Conservation (phyloP, 1,284 basidiomycete genomes). For the Fomitopsis schrenkii region DNA sequence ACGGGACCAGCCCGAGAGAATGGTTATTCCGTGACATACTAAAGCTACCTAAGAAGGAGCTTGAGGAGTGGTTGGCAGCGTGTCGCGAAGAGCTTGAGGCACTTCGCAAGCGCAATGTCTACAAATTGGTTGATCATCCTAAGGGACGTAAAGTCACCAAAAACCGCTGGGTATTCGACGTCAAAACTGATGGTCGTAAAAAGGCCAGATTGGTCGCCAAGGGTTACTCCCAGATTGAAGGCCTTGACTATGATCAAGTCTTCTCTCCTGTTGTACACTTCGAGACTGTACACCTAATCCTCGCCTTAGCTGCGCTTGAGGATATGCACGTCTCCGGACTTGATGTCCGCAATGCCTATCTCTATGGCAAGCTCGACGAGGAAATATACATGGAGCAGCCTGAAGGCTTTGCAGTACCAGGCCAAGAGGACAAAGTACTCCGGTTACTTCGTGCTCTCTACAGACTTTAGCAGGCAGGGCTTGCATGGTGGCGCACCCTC, state of each 20-base stretch:
- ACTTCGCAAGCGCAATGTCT: constrained; percentile 11
- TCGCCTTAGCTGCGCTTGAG: too few species aligned
- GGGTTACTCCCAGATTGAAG: too few species aligned
- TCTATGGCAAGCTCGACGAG: too few species aligned
- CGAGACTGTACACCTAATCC: too few species aligned
- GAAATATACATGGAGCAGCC: too few species aligned
- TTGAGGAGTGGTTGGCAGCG: constrained; percentile 4
- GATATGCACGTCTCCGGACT: too few species aligned
- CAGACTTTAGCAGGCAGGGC: constrained; percentile 16
- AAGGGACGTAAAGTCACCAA: constrained; percentile 22
- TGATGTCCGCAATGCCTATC: too few species aligned
- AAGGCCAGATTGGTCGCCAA: constrained; percentile 8
- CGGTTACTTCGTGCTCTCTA: constrained; percentile 21
- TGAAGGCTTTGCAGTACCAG: too few species aligned
- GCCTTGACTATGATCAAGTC: too few species aligned
- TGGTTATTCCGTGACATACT: constrained; percentile 12
- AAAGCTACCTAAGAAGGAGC: constrained; percentile 5
- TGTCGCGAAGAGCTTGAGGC: constrained; percentile 10
- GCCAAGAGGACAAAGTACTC: constrained; percentile 25
- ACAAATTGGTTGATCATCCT: constrained; percentile 18
- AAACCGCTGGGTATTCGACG: constrained; percentile 5
- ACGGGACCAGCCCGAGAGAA: constrained; percentile 8
- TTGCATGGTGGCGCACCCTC: not conserved
- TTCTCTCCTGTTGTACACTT: too few species aligned
- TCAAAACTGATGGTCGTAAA: constrained; percentile 17